Evolutionary conservation across 1,284 basidiomycete species (phyloP).

Genomic region (Lentinula novae-zelandiae): DNA sequence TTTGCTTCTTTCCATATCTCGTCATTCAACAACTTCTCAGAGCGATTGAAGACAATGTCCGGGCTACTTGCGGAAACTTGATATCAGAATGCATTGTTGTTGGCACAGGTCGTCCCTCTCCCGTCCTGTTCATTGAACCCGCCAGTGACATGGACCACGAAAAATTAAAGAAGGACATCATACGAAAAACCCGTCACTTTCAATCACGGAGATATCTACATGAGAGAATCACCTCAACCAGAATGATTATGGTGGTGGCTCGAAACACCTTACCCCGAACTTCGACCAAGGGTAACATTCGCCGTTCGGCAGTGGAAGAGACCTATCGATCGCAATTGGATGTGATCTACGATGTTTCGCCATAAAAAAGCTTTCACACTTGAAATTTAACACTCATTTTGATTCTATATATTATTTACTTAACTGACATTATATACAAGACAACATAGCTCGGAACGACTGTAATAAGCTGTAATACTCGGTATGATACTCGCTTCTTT

Average conservation of each 20-base stretch:
- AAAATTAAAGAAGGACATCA: slow-evolving; percentile 58
- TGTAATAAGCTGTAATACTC: no score
- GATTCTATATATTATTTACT: neutral
- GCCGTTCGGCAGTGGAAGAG: slow-evolving; percentile 61
- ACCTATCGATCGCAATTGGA: slow-evolving; percentile 50
- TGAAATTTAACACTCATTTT: neutral
- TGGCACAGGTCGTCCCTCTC: slow-evolving; percentile 65
- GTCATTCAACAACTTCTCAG: slow-evolving; percentile 26
- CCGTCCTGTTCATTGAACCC: slow-evolving; percentile 65
- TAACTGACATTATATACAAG: neutral
- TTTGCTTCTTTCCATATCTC: slow-evolving; percentile 2
- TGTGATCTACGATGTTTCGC: slow-evolving; percentile 35
- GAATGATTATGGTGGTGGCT: slow-evolving; percentile 55
- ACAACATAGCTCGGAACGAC: no score
- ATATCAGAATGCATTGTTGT: slow-evolving; percentile 69
- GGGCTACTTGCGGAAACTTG: slow-evolving; percentile 50
- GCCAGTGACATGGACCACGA: slow-evolving; percentile 32
- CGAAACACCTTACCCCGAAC: slow-evolving; percentile 57
- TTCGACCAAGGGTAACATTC: slow-evolving; percentile 66
- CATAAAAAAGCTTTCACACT: slow-evolving; percentile 8
- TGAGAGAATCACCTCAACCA: slow-evolving; percentile 54
- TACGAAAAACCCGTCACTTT: slow-evolving; percentile 62
- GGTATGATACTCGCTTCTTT: neutral
- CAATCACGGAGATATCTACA: slow-evolving; percentile 64
- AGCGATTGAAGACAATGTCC: slow-evolving; percentile 69